Base-by-base conservation (phyloP, 2,329 filamentous ascomycete species). In the Aspergillus transmontanensis region DNA sequence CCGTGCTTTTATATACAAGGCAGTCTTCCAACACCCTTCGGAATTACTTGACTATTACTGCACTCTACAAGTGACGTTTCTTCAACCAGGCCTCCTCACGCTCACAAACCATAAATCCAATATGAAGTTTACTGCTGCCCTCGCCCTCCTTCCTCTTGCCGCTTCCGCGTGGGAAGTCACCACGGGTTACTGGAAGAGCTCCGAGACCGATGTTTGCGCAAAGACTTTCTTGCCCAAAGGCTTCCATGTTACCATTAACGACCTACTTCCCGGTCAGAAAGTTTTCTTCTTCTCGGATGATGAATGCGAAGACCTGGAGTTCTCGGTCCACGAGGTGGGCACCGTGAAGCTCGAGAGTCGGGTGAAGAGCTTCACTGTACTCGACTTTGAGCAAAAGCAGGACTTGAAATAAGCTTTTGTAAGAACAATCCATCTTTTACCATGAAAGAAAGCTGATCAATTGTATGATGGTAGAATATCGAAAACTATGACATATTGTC, bases 241-340 rank as follows among this genome's bases (percentile, higher is more conserved):
- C 2, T 36, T 39, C 14, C 23, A 56, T 32, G 50, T 60, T 19
- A 56, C 48, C 32, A 45, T 60, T 9, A 45, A 46, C 26, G 39
- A 56, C 3, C 50, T 60, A 1, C 50, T 32, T 12, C 50, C 36
- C 5, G 39, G 41, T 14, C 50, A 56, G 26, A 60, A 54, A 45
- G 58, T 56, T 5, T 55, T 60, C 36, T 60, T 60, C 36, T 60
- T 60, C 39, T 55, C 48, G 2, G 58, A 60, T 39, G 50, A 56
- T 12, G 58, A 60, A 9, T 60, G 58, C 16, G 58, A 60, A 26
- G 19, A 60, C 6, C 32, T 60, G 2, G 50, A 26, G 14, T 60
- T 60, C n/a, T 60, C 58, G 1, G 32, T 55, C 14, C 21, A 34
- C 23, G 23, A 54, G 26, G 36, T 26, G 2, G 50, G 58, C 9